Conservation (phyloP, 179 eudicot genomes). For the Monotropa hypopitys region DNA sequence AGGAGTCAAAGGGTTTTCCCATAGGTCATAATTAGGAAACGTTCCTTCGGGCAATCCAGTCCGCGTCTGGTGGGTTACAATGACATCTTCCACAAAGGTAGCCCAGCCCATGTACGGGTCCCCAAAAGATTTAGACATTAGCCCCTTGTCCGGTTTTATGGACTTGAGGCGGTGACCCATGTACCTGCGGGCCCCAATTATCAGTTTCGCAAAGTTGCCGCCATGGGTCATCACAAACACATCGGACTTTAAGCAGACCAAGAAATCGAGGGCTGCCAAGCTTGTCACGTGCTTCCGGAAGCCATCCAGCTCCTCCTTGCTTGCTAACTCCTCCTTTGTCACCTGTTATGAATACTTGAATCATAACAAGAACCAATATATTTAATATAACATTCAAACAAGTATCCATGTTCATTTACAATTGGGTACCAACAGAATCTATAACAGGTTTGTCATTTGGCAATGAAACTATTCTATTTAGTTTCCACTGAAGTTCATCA, state of each 20-base stretch:
- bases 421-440: background rate
- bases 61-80: constrained; percentile 86
- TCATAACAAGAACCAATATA: background rate
- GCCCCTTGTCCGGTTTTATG: constrained; percentile 96
- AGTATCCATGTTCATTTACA: background rate
- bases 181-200: constrained; percentile 78
- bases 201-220: constrained; percentile 92
- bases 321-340: constrained; percentile 77
- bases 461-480: background rate
- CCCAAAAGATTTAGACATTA: constrained; percentile 92
- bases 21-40: constrained; percentile 88
- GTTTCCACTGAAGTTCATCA: background rate
- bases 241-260: constrained; percentile 91
- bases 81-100: constrained; percentile 86
- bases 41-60: constrained; percentile 94
- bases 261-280: constrained; percentile 85
- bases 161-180: constrained; percentile 84
- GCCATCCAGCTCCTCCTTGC: constrained; percentile 67
- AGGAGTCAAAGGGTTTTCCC: constrained; percentile 98
- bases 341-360: constrained; percentile 36
- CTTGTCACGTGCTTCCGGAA: constrained; percentile 91
- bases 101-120: constrained; percentile 99
- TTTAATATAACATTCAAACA: background rate
- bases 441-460: background rate
- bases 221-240: constrained; percentile 99